A percentile compares a stretch with the other conserved stretches of the same genome.
Evolutionary conservation across 768 basidiomycete genomes (phyloP).

Genomic region (Leccinum incarnatum): DNA sequence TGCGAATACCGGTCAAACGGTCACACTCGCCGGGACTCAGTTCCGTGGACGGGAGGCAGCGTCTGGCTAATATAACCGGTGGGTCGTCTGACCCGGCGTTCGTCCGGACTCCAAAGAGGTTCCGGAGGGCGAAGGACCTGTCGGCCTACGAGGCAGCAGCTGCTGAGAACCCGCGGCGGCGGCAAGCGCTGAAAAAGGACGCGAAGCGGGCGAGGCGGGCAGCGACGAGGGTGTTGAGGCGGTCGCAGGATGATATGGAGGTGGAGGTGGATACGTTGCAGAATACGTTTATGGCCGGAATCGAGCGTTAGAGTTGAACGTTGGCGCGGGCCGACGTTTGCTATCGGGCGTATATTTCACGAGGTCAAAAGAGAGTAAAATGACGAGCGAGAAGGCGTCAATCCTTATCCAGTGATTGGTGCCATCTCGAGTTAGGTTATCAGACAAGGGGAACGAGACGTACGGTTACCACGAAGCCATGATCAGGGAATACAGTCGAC

Average conservation of each 20-base stretch:
- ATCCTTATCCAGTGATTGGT: conserved; percentile 2
- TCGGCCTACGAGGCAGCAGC: conserved; percentile 52
- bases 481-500: not conserved
- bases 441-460: not conserved
- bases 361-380: not conserved
- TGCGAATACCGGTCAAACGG: conserved; percentile 31
- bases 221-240: conserved; percentile 30
- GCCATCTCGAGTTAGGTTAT: not conserved
- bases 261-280: conserved; percentile 19
- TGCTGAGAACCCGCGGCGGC: conserved; percentile 48
- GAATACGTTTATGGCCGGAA: conserved; percentile 25
- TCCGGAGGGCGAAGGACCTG: conserved; percentile 53
- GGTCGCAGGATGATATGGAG: conserved; percentile 31
- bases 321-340: not conserved
- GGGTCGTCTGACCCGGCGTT: not conserved
- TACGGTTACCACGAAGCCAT: conserved; percentile 16
- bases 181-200: conserved; percentile 59
- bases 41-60: not conserved
- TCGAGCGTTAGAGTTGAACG: conserved; percentile 5
- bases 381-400: conserved; percentile 16
- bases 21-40: conserved; percentile 14
- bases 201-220: conserved; percentile 61
- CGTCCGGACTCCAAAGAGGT: conserved; percentile 49
- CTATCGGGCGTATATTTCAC: not conserved
- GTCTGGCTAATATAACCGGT: not conserved